Percentiles rank a stretch among this genome's conserved stretches.
phyloP scores from a whole-genome alignment of 2,329 filamentous ascomycete genomes.

The Exserohilum turcica region DNA sequence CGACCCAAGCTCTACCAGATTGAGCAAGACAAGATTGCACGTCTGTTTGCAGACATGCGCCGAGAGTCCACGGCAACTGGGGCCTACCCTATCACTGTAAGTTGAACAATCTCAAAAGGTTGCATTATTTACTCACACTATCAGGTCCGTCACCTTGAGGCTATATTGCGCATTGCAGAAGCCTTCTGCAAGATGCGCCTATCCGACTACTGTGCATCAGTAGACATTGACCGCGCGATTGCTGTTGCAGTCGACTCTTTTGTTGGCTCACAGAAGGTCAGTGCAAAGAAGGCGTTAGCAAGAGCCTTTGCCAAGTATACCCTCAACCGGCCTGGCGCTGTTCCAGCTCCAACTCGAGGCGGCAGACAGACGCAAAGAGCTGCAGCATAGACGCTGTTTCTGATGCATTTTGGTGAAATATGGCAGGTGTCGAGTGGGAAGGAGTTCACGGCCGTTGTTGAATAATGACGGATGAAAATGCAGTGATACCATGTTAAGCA shows the following conservation, averaged over 20 bases:
- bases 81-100: conserved; percentile 95
- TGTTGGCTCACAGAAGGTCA: conserved; percentile 94
- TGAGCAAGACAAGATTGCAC: conserved; percentile 94
- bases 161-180: conserved; percentile 94
- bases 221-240: conserved; percentile 96
- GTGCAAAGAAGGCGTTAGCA: conserved; percentile 93
- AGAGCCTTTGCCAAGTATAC: conserved; percentile 94
- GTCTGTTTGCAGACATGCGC: conserved; percentile 95
- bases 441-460: conserved; percentile 10
- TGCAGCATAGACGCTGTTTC: conserved; percentile 26
- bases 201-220: conserved; percentile 88
- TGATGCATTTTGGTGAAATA: not conserved
- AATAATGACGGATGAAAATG: conserved; percentile 8
- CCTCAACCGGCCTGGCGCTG: conserved; percentile 52
- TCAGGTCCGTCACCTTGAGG: conserved; percentile 94
- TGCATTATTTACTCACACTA: conserved; percentile 18
- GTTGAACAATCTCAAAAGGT: conserved; percentile 38
- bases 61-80: conserved; percentile 90
- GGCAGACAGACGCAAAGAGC: conserved; percentile 38
- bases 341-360: conserved; percentile 33
- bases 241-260: conserved; percentile 96
- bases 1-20: conserved; percentile 94
- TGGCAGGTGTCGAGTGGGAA: conserved; percentile 4
- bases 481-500: conserved; percentile 25
- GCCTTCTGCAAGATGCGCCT: conserved; percentile 97